Evolutionary conservation across 192 early-diverging fungal species (phyloP), one percentile per base, ranked within the genome.

Genomic region (Entomortierella beljakovae): DNA sequence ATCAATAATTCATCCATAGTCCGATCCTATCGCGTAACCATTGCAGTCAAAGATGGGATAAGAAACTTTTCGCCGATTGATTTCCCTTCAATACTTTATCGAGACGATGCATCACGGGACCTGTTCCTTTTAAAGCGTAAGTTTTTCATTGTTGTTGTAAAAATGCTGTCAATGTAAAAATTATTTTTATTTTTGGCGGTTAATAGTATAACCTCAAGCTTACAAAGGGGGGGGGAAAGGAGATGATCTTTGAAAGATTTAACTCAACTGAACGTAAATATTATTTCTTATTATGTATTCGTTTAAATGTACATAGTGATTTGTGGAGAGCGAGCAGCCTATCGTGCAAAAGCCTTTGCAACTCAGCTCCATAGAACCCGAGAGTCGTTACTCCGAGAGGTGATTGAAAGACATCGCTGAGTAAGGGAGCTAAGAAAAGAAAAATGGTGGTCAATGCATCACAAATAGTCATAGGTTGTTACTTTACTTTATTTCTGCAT

Each of bases 271-370:
- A n/a, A n/a, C n/a, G n/a, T n/a, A n/a, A n/a, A n/a, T n/a, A n/a
- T n/a, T n/a, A n/a, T n/a, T n/a, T n/a, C n/a, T n/a, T n/a, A n/a
- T n/a, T 43, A 43, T 51, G 5, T 51, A 6, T 18, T 51, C 49
- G 16, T 22, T 51, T 6, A 10, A 15, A n/a, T 29, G 5, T 28
- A 29, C 9, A 55, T 72, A 90, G 88, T 92, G 11, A 89, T 92
- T 34, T 88, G 88, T 70, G 91, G 87, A 25, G 91, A 92, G 54
- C 74, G 91, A 20, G 91, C 91, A 25, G 84, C 84, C 1, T 92
- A 92, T 74, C 87, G 88, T 63, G 83, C 89, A 5, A 82, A 88
- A 26, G 83, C 83, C 3, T 92, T 92, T 77, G 88, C 91, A 16
- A 85, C 90, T 5, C 90, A 92, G 53, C 80, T 92, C 9, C 75